phyloP scores from a whole-genome alignment of 2,329 filamentous ascomycete species.

The Pestalotiopsis sp. region DNA sequence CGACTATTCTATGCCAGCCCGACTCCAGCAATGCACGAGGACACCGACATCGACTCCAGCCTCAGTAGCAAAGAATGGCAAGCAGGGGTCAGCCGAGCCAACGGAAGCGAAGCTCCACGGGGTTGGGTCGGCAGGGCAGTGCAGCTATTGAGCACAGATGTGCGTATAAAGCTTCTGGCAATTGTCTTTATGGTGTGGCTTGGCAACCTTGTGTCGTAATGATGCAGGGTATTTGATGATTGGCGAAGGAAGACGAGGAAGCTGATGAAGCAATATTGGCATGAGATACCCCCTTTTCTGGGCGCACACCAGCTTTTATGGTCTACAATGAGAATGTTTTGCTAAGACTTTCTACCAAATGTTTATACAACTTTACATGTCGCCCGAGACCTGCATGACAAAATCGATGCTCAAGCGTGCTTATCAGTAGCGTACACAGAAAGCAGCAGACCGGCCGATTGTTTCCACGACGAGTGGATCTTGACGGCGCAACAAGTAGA shows the following conservation, averaged over 20 bases:
- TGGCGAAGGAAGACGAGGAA: neutral
- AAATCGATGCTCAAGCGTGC: neutral
- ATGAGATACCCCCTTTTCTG: constrained; percentile 1
- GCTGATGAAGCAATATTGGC: neutral
- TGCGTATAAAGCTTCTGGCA: constrained; percentile 18
- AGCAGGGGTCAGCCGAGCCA: neutral
- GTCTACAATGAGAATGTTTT: neutral
- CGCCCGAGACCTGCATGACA: too few relatives aligned
- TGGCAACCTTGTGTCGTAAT: constrained; percentile 24
- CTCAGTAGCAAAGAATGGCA: neutral
- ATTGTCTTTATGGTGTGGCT: constrained; percentile 24
- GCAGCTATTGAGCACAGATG: neutral
- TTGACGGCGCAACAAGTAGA: neutral
- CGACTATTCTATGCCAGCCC: constrained; percentile 15
- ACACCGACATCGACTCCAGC: neutral
- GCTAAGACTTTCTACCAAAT: neutral
- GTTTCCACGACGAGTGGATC: neutral
- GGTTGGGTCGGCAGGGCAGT: neutral
- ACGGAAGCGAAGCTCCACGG: neutral
- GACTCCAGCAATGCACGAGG: neutral
- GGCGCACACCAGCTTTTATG: neutral
- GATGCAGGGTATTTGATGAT: neutral
- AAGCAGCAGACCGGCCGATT: neutral
- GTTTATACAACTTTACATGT: too few relatives aligned
- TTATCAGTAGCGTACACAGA: neutral